Evolutionary conservation across 2,329 filamentous ascomycete species (phyloP).

Genomic region (Xylaria sp.): DNA sequence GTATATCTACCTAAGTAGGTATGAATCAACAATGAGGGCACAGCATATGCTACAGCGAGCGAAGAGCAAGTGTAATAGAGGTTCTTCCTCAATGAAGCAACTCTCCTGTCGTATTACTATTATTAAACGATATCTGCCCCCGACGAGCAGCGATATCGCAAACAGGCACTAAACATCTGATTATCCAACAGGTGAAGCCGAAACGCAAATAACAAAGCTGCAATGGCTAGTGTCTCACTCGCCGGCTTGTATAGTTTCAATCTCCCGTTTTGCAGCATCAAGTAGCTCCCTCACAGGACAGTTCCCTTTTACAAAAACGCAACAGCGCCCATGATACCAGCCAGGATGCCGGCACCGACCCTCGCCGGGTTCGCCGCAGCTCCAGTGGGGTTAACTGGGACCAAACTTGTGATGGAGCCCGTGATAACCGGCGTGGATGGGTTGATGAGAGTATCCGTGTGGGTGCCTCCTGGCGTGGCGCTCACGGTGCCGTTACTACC

Average conservation of each 20-base stretch:
- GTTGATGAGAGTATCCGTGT: constrained; percentile 19
- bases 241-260: not conserved
- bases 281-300: not conserved
- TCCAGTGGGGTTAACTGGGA: not conserved
- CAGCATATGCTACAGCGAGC: too few species aligned
- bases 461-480: constrained; percentile 8
- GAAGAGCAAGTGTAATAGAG: too few species aligned
- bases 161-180: too few species aligned
- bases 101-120: too few species aligned
- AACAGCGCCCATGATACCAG: constrained; percentile 31
- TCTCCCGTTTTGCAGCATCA: not conserved
- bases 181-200: too few species aligned
- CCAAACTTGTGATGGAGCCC: not conserved
- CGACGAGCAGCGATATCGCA: too few species aligned
- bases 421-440: not conserved
- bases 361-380: constrained; percentile 26
- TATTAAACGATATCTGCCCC: too few species aligned
- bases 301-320: constrained; percentile 27
- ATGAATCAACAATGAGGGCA: too few species aligned
- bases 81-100: too few species aligned
- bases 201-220: too few species aligned
- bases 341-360: constrained; percentile 30
- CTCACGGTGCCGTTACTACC: constrained; percentile 9
- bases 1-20: too few species aligned
- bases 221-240: not conserved